phyloP scores from a whole-genome alignment of 2,329 filamentous ascomycete genomes.

The Daldinia sp. region DNA sequence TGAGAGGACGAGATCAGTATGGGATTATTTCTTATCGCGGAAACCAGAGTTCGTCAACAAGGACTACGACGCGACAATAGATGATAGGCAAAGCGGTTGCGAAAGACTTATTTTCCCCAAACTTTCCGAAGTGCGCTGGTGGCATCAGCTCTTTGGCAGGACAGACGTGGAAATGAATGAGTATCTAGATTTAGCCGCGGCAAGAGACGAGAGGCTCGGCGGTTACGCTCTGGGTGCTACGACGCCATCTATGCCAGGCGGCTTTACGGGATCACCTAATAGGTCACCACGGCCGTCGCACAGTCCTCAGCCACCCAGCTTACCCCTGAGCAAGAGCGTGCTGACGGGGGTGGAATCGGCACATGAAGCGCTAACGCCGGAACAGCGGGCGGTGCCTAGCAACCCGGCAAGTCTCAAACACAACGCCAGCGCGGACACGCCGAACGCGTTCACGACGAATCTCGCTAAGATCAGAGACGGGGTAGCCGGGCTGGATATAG shows the following conservation, averaged over 20 bases:
- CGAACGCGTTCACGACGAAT: slow-evolving; percentile 59
- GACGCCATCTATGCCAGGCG: slow-evolving; percentile 41
- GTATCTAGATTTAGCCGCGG: slow-evolving; percentile 66
- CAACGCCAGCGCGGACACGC: slow-evolving; percentile 60
- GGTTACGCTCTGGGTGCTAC: slow-evolving; percentile 48
- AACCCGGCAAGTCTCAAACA: slow-evolving; percentile 56
- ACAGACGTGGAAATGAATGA: slow-evolving; percentile 95
- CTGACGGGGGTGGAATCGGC: slow-evolving; percentile 70
- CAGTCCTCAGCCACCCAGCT: slow-evolving; percentile 52
- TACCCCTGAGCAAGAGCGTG: slow-evolving; percentile 63
- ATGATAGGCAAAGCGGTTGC: slow-evolving; percentile 82
- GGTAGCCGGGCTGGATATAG: slow-evolving; percentile 61
- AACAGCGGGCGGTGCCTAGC: slow-evolving; percentile 27
- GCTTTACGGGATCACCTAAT: slow-evolving; percentile 40
- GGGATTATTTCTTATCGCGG: slow-evolving; percentile 92
- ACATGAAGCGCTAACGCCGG: slow-evolving; percentile 63
- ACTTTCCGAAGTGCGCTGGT: slow-evolving; percentile 87
- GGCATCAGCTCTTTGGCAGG: slow-evolving; percentile 87
- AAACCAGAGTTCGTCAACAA: slow-evolving; percentile 85
- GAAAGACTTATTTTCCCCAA: slow-evolving; percentile 88
- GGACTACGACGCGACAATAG: slow-evolving; percentile 78
- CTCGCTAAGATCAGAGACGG: slow-evolving; percentile 59
- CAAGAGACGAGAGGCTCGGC: slow-evolving; percentile 58
- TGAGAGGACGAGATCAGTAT: slow-evolving; percentile 86
- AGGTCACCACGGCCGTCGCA: neutral